Conservation (phyloP, 805 yeast genomes). For the Crinitomyces ghanaensis region DNA sequence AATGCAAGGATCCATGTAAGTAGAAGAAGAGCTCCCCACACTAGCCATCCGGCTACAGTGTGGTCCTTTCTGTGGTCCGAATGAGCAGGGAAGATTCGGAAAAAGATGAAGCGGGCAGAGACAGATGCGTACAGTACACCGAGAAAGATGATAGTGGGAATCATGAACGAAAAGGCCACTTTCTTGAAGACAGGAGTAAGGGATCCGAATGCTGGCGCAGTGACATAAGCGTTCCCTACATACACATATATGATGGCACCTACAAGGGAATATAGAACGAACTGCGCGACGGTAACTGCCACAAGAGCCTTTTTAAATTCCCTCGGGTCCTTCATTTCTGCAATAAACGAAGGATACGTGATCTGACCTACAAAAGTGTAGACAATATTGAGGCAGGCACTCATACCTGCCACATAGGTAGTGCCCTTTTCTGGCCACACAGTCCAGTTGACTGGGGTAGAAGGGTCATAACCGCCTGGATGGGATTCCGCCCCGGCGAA, state of each 20-base stretch:
- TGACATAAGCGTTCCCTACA: slow-evolving; percentile 40
- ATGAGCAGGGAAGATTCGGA: slow-evolving; percentile 31
- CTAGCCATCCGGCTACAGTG: slow-evolving; percentile 41
- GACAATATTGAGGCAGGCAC: slow-evolving; percentile 46
- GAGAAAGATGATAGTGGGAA: slow-evolving; percentile 46
- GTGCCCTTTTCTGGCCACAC: slow-evolving; percentile 44
- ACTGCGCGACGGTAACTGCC: slow-evolving; percentile 40
- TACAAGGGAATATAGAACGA: slow-evolving; percentile 39
- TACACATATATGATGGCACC: slow-evolving; percentile 51
- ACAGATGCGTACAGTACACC: slow-evolving; percentile 48
- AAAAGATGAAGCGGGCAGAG: slow-evolving; percentile 41
- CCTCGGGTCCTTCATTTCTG: slow-evolving; percentile 45
- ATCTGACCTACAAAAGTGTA: slow-evolving; percentile 57
- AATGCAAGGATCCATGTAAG: slow-evolving; percentile 42
- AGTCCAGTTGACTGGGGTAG: slow-evolving; percentile 32
- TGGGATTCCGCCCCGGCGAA: slow-evolving; percentile 44
- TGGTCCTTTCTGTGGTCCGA: slow-evolving; percentile 37
- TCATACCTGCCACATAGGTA: slow-evolving; percentile 42
- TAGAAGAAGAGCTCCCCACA: slow-evolving; percentile 37
- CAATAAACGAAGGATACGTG: slow-evolving; percentile 50
- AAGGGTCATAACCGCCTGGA: slow-evolving; percentile 34
- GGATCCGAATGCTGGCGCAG: slow-evolving; percentile 52
- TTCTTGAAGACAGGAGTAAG: slow-evolving; percentile 36
- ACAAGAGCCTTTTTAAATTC: slow-evolving; percentile 48
- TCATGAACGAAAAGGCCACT: slow-evolving; percentile 47